Evolutionary conservation across 768 basidiomycete genomes (phyloP), one percentile per base, ranked within the genome.

Genomic region (Kwoniella dendrophila): DNA sequence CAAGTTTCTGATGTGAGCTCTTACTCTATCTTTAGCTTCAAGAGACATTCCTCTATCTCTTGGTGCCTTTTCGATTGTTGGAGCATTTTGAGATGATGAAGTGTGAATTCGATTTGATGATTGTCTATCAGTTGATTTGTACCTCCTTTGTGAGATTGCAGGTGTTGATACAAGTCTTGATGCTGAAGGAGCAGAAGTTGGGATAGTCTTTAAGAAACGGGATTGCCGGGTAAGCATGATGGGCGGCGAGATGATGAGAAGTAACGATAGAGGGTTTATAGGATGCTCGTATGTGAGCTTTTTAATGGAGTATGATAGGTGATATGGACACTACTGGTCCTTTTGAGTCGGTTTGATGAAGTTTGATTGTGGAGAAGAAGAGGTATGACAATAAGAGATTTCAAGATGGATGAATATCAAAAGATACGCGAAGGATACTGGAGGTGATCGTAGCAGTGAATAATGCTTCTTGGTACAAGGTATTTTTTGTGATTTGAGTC

Each of bases 11-110:
- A 86, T 87, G 80, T 88, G 87, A 70, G 90, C 89, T 70, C 85
- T 82, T 53, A 92, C 88, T 80, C 90, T 86, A 51, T 85, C 85
- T 81, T 89, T 90, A 43, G 90, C 90, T 44, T 92, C 90, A 59
- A 88, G 74, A 75, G 89, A 87, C 14, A 78, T 72, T 24, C 71
- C 72, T 33, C 50, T 60, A 30, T 71, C 72, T 58, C 56, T 66
- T 18, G 52, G 49, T 10, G 49, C 20, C 50, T 43, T 22, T 22
- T 56, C 32, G 14, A 40, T 24, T 33, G 55, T 29, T 22, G 66
- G 64, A 16, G 67, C 64, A 54, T 68, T 56, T 53, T 67, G 57
- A 30, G 55, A 38, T 24, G 69, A 64, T 1, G 67, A 65, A 44
- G 70, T 68, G 64, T 68, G 67, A 45, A 69, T 32, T 33, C 30